These are phyloP conservation scores for Lycium ferocissimum DNA, from an alignment of 257 asterid species.

Conservation along the genomic window DNA sequence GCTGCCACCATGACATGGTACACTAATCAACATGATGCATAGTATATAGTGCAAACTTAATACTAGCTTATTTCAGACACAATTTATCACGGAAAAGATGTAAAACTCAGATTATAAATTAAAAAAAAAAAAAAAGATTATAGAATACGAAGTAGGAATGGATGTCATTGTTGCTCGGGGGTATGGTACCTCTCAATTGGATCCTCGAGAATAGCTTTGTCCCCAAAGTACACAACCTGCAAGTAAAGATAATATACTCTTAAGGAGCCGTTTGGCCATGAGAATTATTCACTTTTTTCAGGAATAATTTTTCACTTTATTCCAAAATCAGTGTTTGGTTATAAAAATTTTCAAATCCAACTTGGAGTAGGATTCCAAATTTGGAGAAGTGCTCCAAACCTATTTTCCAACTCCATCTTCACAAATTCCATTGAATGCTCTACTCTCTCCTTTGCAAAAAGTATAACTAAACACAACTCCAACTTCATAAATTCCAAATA, in stretches of 20 bases:
- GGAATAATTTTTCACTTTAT: too few species aligned
- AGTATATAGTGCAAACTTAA: background rate
- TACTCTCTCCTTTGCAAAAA: too few species aligned
- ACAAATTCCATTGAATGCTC: too few species aligned
- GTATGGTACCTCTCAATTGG: constrained; percentile 77
- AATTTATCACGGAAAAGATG: background rate
- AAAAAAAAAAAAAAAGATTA: background rate
- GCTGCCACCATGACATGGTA: constrained; percentile 46
- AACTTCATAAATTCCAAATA: too few species aligned
- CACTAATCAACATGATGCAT: background rate
- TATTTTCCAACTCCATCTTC: too few species aligned
- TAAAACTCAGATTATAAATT: background rate
- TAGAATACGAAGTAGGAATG: background rate
- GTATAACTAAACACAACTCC: too few species aligned
- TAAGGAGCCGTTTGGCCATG: background rate
- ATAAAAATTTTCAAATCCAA: too few species aligned
- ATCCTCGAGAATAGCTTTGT: constrained; percentile 83
- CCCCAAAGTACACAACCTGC: constrained; percentile 90
- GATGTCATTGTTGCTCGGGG: background rate
- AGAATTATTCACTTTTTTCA: too few species aligned
- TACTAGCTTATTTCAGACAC: background rate
- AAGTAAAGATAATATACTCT: constrained; percentile 14
- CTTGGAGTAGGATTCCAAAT: too few species aligned
- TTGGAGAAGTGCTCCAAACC: too few species aligned
- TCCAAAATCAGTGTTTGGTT: too few species aligned